phyloP scores from a whole-genome alignment of 257 asterid species.

The Paraleonurus japonicus region DNA sequence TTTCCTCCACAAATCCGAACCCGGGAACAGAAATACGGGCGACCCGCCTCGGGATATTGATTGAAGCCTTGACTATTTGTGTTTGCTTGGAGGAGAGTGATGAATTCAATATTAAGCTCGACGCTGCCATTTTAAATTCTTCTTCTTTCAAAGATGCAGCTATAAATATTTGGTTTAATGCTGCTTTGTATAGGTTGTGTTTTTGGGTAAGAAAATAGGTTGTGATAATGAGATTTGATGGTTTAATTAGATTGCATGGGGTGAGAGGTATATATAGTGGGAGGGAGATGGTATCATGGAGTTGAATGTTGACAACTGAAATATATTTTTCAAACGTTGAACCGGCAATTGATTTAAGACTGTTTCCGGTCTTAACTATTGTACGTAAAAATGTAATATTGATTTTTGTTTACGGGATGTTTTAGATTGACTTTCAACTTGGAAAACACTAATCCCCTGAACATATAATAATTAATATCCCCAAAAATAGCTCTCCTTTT shows the following conservation, averaged over 20 bases:
- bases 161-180: too few relatives aligned
- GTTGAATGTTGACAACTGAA: conserved; percentile 10
- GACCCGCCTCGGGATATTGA: conserved; percentile 29
- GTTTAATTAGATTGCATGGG: conserved; percentile 3
- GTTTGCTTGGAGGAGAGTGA: background rate
- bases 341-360: conserved; percentile 25
- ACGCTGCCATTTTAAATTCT: conserved; percentile 15
- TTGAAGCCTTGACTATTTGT: conserved; percentile 8
- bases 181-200: too few relatives aligned
- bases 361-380: background rate
- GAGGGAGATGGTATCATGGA: background rate
- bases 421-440: conserved; percentile 13
- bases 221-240: background rate
- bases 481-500: too few relatives aligned
- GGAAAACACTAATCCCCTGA: background rate
- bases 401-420: background rate
- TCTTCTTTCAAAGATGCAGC: too few relatives aligned
- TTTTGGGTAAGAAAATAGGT: background rate
- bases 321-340: conserved; percentile 30
- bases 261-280: background rate
- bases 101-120: conserved; percentile 3
- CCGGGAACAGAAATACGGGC: conserved; percentile 23
- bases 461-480: too few relatives aligned
- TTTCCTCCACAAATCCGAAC: conserved; percentile 3
- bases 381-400: background rate